phyloP scores from a whole-genome alignment of 768 basidiomycete genomes.

The Chalciporus sphaerocephalus region DNA sequence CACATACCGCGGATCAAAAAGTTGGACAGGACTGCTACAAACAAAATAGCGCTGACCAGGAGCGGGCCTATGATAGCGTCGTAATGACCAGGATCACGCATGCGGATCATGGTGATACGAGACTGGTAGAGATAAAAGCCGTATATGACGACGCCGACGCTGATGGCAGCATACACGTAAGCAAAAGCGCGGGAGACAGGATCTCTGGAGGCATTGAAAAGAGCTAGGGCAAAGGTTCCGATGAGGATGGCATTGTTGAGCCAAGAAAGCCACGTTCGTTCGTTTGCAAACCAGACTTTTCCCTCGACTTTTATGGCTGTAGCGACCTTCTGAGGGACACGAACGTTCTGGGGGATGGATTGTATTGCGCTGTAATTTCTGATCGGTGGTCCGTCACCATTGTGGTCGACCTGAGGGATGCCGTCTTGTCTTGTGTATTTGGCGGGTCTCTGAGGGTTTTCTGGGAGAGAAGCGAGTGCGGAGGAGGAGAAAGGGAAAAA shows the following conservation, averaged over 20 bases:
- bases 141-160: constrained; percentile 70
- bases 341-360: constrained; percentile 54
- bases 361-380: constrained; percentile 77
- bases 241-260: constrained; percentile 80
- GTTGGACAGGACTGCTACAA: constrained; percentile 83
- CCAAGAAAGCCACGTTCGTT: constrained; percentile 93
- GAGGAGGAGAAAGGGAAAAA: constrained; percentile 69
- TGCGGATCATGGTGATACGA: constrained; percentile 86
- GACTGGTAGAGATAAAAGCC: constrained; percentile 83
- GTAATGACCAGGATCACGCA: constrained; percentile 83
- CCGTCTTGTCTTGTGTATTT: constrained; percentile 68
- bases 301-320: constrained; percentile 84
- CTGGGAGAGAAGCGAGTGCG: constrained; percentile 50
- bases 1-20: constrained; percentile 78
- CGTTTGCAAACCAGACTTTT: constrained; percentile 98
- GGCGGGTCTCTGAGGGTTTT: constrained; percentile 31
- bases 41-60: constrained; percentile 75
- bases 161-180: constrained; percentile 76
- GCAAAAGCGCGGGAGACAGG: constrained; percentile 71
- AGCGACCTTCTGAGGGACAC: constrained; percentile 78
- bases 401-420: constrained; percentile 58
- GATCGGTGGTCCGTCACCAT: constrained; percentile 57
- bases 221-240: constrained; percentile 77
- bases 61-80: constrained; percentile 83
- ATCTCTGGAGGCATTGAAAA: constrained; percentile 80